Evolutionary conservation across 1,284 basidiomycete species (phyloP), one percentile per base, ranked within the genome.

Genomic region (Melampsora medusae): DNA sequence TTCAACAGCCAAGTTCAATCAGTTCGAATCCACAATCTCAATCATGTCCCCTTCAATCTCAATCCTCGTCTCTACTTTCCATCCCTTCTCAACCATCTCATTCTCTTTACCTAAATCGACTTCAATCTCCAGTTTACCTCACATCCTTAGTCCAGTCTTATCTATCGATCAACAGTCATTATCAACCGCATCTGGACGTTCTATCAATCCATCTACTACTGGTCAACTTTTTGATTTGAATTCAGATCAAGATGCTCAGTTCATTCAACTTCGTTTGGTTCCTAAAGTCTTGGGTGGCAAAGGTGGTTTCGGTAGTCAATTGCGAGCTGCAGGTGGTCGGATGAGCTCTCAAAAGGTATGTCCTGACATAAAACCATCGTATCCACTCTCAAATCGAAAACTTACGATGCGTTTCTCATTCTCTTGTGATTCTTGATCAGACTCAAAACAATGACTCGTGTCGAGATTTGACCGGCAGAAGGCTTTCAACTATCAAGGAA

Each of bases 271-370:
- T n/a, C 80, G 82, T 14, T 80, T 84, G 16, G 74, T 78, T 1
- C 79, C 79, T 74, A 78, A 90, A 42, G 82, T 96, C 12, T 86
- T 86, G 12, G 96, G 96, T 77, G 97, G 97, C 65, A 99, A 99
- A 84, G 96, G 97, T 81, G 96, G 96, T 68, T 99, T 99, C 82
- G 96, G 97, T 9, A 92, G 91, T 31, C 94, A 97, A 86, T 87
- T 99, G 78, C 89, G 96, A 82, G 96, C 97, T 0, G 94, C 95
- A 25, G 96, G 96, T 79, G 96, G 96, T 10, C 89, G 95, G 59
- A 99, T 99, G 97, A 93, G 92, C 81, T 91, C 90, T 79, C 90
- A 93, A 85, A 96, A 95, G 86, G 92, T 91, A 50, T 50, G n/a
- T 35, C 4, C 12, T 22, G 19, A 19, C 9, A 35, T 65, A 22